Evolutionary conservation across 371 early-diverging fungal species (phyloP).

Genomic region (Syncephalastrum contaminatum): DNA sequence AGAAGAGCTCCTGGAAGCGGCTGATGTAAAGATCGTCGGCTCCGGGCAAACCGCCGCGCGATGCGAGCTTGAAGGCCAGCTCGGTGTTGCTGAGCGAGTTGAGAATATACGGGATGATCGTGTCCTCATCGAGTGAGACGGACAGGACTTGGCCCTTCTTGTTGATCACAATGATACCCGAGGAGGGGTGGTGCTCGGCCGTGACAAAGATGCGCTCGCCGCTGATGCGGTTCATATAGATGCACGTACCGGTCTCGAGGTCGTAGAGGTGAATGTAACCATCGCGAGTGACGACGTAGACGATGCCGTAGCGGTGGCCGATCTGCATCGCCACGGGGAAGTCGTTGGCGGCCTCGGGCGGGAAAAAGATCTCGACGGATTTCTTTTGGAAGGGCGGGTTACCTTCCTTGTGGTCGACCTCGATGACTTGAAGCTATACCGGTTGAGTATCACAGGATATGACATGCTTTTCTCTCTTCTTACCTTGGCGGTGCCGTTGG

Average conservation of each 20-base stretch:
- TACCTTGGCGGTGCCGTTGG: slow-evolving; percentile 78
- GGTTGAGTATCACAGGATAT: too few species aligned
- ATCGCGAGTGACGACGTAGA: slow-evolving; percentile 94
- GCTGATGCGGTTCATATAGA: slow-evolving; percentile 96
- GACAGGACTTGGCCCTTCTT: slow-evolving; percentile 97
- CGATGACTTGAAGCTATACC: slow-evolving; percentile 95
- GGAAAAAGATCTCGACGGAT: slow-evolving; percentile 93
- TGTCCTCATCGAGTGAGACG: slow-evolving; percentile 87
- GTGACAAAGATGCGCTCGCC: slow-evolving; percentile 97
- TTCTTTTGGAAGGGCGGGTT: slow-evolving; percentile 90
- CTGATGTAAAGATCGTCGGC: slow-evolving; percentile 92
- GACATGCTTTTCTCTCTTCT: not conserved
- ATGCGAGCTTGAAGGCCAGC: slow-evolving; percentile 87
- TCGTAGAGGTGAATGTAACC: slow-evolving; percentile 97
- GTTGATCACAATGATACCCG: slow-evolving; percentile 94
- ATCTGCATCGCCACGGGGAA: slow-evolving; percentile 98
- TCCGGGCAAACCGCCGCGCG: slow-evolving; percentile 89
- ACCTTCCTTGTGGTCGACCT: slow-evolving; percentile 95
- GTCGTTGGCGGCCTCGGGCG: slow-evolving; percentile 89
- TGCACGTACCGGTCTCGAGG: slow-evolving; percentile 88
- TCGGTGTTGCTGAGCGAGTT: slow-evolving; percentile 82
- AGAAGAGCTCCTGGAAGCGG: slow-evolving; percentile 85
- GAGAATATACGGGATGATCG: slow-evolving; percentile 88
- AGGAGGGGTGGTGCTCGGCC: slow-evolving; percentile 80
- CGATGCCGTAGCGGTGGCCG: slow-evolving; percentile 86